Base-by-base conservation (phyloP, 495 filamentous ascomycete species). In the Echria macrotheca region DNA sequence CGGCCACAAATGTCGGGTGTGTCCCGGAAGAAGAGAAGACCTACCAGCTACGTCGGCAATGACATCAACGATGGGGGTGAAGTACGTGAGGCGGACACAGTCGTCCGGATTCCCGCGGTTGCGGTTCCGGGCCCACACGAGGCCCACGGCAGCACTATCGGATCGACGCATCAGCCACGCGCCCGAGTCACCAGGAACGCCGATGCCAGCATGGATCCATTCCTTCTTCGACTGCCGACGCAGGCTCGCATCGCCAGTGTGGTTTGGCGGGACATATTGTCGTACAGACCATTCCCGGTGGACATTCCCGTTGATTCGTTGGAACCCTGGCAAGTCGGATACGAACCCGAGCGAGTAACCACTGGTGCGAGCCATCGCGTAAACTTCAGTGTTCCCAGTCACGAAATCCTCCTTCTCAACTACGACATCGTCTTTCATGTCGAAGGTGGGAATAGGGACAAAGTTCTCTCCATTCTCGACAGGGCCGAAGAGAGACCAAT, bases 141-240 rank as follows among this genome's bases (percentile, higher is more conserved):
- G 32, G 3, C 55, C 50, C 29, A 57, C 37, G 21, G 50, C 9
- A 2, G 50, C 46, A 24, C 53, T 54, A 39, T 54, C 50, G 0
- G 42, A 40, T 1, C 50, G 50, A 29, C 51, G 46, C 15, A 58
- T 57, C 40, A 57, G 31, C 54, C 54, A 53, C 2, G 54, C 54
- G 23, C 54, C 54, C 2, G 54, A 53, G 24, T 57, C 49, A 5
- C 54, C 49, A 1, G 50, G 26, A 9, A 52, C 54, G 4, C 54
- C 54, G 4, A 49, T 57, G 17, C 54, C 54, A 21, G 40, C 43
- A 5, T 48, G 52, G 5, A 56, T 47, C 44, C 52, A 56, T 33
- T 56, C 43, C 38, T 44, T 49, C 28, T 44, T n/a, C 9, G 48
- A 48, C 23, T 56, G 53, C 53, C 42, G 44, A 8, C 31, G 44